Evolutionary conservation across 2,329 filamentous ascomycete genomes (phyloP).

Genomic region (Colletotrichum gigasporum): DNA sequence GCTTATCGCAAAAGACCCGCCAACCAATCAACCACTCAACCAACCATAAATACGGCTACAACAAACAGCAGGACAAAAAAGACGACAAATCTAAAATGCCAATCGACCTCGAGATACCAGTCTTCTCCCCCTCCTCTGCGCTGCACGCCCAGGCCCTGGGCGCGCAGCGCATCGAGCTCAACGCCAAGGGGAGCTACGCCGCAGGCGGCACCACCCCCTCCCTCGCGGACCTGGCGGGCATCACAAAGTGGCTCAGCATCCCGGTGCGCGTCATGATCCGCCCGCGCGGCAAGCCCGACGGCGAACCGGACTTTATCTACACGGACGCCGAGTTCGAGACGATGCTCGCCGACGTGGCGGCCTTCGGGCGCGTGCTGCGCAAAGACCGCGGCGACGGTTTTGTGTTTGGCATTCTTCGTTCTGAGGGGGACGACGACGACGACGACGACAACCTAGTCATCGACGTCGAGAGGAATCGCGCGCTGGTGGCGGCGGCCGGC

Average conservation of each 20-base stretch:
- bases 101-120: conserved; percentile 60
- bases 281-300: conserved; percentile 49
- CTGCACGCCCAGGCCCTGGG: conserved; percentile 51
- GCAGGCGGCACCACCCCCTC: conserved; percentile 62
- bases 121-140: conserved; percentile 58
- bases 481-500: conserved; percentile 51
- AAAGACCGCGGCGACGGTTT: conserved; percentile 60
- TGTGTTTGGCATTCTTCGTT: conserved; percentile 64
- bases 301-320: conserved; percentile 59
- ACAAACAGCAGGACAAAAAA: background rate
- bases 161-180: conserved; percentile 63
- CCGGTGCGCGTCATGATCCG: conserved; percentile 66
- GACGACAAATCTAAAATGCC: conserved; percentile 13
- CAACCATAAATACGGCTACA: background rate
- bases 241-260: conserved; percentile 38
- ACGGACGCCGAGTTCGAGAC: conserved; percentile 49
- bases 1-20: no score
- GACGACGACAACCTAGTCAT: conserved; percentile 37
- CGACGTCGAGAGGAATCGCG: conserved; percentile 50
- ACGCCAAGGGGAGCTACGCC: conserved; percentile 58
- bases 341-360: conserved; percentile 48
- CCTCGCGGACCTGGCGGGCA: conserved; percentile 45
- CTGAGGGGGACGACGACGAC: background rate
- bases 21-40: background rate
- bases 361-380: conserved; percentile 49